A percentile compares a stretch with the other conserved stretches of the same genome.
phyloP scores from a whole-genome alignment of 2,329 filamentous ascomycete species.

The Pleomassaria siparia region DNA sequence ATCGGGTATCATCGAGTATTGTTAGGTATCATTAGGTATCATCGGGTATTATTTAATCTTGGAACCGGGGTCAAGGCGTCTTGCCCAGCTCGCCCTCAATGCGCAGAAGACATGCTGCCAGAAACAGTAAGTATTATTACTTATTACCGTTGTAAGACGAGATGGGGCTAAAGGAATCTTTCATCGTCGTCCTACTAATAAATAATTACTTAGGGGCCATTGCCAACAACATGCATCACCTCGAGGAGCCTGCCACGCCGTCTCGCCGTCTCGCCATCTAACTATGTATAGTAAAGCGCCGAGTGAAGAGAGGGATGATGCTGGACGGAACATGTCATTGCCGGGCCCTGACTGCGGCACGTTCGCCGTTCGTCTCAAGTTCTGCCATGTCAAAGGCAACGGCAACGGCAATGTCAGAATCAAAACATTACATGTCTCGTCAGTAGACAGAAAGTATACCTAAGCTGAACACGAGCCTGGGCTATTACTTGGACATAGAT shows the following conservation, averaged over 20 bases:
- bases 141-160: too few relatives aligned
- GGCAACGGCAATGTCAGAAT: conserved; percentile 10
- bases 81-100: too few relatives aligned
- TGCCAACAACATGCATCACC: background rate
- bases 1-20: too few relatives aligned
- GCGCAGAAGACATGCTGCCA: too few relatives aligned
- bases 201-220: background rate
- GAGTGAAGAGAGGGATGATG: conserved; percentile 14
- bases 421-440: conserved; percentile 21
- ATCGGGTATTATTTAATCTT: too few relatives aligned
- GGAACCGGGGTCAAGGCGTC: too few relatives aligned
- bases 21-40: too few relatives aligned
- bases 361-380: conserved; percentile 27
- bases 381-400: conserved; percentile 9
- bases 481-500: conserved; percentile 13
- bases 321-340: conserved; percentile 15
- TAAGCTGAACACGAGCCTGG: conserved; percentile 17
- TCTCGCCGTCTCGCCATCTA: background rate
- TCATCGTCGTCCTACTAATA: background rate
- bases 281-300: background rate
- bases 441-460: too few relatives aligned
- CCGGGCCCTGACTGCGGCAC: conserved; percentile 16
- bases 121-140: too few relatives aligned
- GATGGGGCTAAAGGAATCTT: too few relatives aligned
- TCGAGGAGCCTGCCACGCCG: background rate